Conservation (phyloP, 192 early-diverging fungal species). For the Dissophora globulifera region DNA sequence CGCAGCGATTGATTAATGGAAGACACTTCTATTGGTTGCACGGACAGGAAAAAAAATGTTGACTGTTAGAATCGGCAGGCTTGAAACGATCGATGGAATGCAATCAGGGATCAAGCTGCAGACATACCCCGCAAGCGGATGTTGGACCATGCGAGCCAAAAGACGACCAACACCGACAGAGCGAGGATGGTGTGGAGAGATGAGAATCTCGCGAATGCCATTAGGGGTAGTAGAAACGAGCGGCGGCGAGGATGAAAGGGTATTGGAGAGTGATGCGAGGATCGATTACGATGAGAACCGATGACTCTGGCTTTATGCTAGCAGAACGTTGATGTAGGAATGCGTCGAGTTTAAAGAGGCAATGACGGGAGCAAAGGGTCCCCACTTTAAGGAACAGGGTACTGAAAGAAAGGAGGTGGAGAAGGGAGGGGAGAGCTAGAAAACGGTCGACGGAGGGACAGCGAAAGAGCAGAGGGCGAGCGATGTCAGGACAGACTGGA, state of each 20-base stretch:
- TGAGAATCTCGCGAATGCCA: slow-evolving; percentile 25
- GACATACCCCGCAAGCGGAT: slow-evolving; percentile 17
- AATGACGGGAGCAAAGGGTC: no score
- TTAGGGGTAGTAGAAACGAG: no score
- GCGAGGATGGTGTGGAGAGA: slow-evolving; percentile 18
- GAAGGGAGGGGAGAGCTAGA: no score
- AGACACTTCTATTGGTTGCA: background rate
- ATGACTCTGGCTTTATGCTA: no score
- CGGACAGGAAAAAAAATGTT: no score
- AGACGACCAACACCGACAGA: slow-evolving; percentile 5
- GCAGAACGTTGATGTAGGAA: no score
- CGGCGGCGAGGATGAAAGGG: no score
- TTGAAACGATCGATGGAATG: background rate
- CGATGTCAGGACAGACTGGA: background rate
- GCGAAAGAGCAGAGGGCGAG: background rate
- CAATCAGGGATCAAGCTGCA: background rate
- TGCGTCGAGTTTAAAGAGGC: no score
- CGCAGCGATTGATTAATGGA: background rate
- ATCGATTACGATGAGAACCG: background rate
- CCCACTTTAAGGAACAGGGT: no score
- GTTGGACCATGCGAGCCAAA: slow-evolving; percentile 25
- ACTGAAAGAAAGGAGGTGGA: no score
- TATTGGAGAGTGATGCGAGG: background rate
- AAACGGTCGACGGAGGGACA: no score
- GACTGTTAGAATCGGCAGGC: no score